Base-by-base conservation (phyloP, 1,139 yeast genomes). In the Blastobotrys persicus region DNA sequence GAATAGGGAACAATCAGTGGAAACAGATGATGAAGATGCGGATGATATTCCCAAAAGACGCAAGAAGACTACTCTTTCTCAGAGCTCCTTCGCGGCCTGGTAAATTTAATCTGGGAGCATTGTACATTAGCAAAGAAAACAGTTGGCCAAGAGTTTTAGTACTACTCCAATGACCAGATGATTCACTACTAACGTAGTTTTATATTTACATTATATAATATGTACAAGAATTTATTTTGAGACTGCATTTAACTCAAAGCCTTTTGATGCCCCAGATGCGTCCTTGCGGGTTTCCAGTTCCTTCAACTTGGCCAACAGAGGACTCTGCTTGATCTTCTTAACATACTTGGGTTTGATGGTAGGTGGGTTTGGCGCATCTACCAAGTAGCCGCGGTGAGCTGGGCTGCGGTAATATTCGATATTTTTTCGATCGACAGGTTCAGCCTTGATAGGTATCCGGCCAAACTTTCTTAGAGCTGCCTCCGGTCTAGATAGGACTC, bases 391-490 rank as follows among this genome's bases (percentile, higher is more conserved):
- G 57, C 89, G 78, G 63, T 81, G 82, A 34, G 76, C 82, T 4
- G 78, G 77, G 65, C 80, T 78, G 43, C 92, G 79, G 70, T 92
- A 92, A 68, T 76, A 88, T 54, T 79, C 81, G 53, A 92, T 83
- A 62, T 85, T 89, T 71, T 88, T 84, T 69, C 88, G 80, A 59
- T 80, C 83, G 6, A 84, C 85, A 19, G 98, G 98, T 68, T 91
- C 80, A 2, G 98, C 94, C 47, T 81, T 83, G 56, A 88, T 69
- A 26, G 98, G 98, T 19, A 91, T 70, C 56, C 89, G 80, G 17
- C 94, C 96, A 62, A 80, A 83, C 59, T 78, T 83, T 55, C 76
- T 69, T 47, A 85, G 67, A 59, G 82, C 84, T 65, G 81, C 76
- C 46, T 81, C 79, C 11, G 98, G 98, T 46, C 84, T 71, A 44